Evolutionary conservation across 1,284 basidiomycete genomes (phyloP).

Genomic region (Thecaphora thlaspeos): DNA sequence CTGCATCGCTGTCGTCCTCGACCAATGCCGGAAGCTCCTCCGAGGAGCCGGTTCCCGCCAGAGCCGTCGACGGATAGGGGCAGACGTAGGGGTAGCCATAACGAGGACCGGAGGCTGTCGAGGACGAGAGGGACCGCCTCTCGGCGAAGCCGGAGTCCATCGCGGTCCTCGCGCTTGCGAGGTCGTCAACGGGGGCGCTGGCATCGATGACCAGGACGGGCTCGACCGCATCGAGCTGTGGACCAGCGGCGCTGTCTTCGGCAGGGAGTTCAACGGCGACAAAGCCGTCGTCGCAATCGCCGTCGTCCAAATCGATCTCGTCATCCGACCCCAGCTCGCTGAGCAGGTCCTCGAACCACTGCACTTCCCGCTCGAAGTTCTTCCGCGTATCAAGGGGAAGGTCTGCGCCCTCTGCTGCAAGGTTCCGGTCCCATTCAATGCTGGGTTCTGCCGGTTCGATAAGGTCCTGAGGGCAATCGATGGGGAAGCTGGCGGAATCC

Average conservation of each 20-base stretch:
- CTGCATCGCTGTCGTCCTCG: constrained; percentile 32
- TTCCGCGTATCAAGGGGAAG: too few species aligned
- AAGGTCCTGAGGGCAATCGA: too few species aligned
- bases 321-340: constrained; percentile 14
- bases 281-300: constrained; percentile 16
- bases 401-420: too few species aligned
- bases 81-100: constrained; percentile 30
- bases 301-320: neutral
- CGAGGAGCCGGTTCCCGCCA: constrained; percentile 9
- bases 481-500: too few species aligned
- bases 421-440: too few species aligned
- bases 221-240: neutral
- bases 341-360: constrained; percentile 35
- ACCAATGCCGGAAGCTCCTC: constrained; percentile 35
- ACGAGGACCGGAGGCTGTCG: constrained; percentile 14
- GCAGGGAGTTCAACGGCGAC: constrained; percentile 13
- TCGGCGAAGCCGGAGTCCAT: constrained; percentile 28
- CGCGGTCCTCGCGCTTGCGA: neutral
- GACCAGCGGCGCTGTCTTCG: neutral
- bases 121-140: constrained; percentile 7
- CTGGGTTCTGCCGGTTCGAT: too few species aligned
- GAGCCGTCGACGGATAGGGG: constrained; percentile 16
- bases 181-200: too few species aligned
- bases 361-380: constrained; percentile 17
- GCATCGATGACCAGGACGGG: neutral